A percentile compares a stretch with the other conserved stretches of the same genome.
phyloP scores from a whole-genome alignment of 2,329 filamentous ascomycete species.

The Aspergillus melleus region DNA sequence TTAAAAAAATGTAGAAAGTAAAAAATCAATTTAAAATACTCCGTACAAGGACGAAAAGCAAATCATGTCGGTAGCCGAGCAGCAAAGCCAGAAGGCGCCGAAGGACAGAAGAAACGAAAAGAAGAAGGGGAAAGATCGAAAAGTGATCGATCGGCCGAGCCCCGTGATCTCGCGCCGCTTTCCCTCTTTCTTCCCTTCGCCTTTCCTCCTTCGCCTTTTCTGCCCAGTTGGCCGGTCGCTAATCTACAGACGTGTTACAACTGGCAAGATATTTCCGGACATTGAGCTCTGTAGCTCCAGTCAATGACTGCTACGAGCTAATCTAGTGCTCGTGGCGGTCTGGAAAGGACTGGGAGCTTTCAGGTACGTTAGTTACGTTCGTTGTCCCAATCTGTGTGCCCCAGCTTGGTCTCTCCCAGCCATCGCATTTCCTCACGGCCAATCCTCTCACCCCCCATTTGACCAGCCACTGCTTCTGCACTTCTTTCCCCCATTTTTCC shows the following conservation, averaged over 20 bases:
- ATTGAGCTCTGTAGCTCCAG: constrained; percentile 18
- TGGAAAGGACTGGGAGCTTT: constrained; percentile 11
- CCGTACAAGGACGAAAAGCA: background rate
- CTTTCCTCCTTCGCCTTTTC: constrained; percentile 5
- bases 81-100: background rate
- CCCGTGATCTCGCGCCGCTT: constrained; percentile 3
- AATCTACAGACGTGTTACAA: background rate
- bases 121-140: background rate
- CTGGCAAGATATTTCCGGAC: constrained; percentile 5
- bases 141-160: background rate
- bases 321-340: constrained; percentile 24
- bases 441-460: constrained; percentile 18
- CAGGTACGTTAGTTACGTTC: constrained; percentile 12
- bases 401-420: constrained; percentile 30
- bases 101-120: background rate
- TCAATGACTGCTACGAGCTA: constrained; percentile 23
- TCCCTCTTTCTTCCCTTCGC: constrained; percentile 1
- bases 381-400: background rate
- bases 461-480: constrained; percentile 33
- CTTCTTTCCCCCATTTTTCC: constrained; percentile 14
- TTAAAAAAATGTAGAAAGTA: background rate
- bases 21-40: too few species aligned
- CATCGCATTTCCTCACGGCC: constrained; percentile 38
- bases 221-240: constrained; percentile 5
- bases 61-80: background rate